Evolutionary conservation across 2,329 filamentous ascomycete genomes (phyloP), one percentile per base, ranked within the genome.

Genomic region (Fusarium tanahbumbuense): DNA sequence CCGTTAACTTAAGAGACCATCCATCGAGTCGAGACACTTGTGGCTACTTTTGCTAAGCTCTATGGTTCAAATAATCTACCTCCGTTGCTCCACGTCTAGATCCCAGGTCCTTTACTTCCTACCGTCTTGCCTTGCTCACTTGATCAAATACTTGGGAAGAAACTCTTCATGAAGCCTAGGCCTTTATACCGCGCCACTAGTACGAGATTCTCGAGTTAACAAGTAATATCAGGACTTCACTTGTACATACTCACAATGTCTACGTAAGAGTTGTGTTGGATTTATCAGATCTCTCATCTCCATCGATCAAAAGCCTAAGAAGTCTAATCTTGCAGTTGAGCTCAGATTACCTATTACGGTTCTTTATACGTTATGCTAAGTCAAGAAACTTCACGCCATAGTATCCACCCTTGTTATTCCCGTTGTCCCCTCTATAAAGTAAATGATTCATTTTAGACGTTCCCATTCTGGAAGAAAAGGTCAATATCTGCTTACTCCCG

Each of bases 41-140:
- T n/a, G 18, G 34, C 3, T 4, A 37, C 34, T 37, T n/a, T 1
- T n/a, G 3, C 10, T n/a, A n/a, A 6, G 5, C 34, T 37, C n/a
- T 6, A 18, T 37, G 18, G 9, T n/a, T 37, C 10, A 37, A n/a
- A n/a, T 0, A 2, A 3, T 37, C 5, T 7, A n/a, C 18, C n/a
- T 37, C 18, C 12, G 2, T 12, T 37, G 10, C 34, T n/a, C 6
- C 18, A n/a, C n/a, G n/a, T n/a, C n/a, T n/a, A n/a, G n/a, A n/a
- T n/a, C n/a, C n/a, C n/a, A n/a, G n/a, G n/a, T n/a, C n/a, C n/a
- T n/a, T n/a, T n/a, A n/a, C n/a, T n/a, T n/a, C n/a, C n/a, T n/a
- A n/a, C n/a, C n/a, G n/a, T n/a, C n/a, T n/a, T n/a, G n/a, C n/a
- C n/a, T n/a, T n/a, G n/a, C n/a, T n/a, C n/a, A n/a, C n/a, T n/a